Conservation (phyloP, 352 stramenopile genomes). For the Phytopythium oedochilum region DNA sequence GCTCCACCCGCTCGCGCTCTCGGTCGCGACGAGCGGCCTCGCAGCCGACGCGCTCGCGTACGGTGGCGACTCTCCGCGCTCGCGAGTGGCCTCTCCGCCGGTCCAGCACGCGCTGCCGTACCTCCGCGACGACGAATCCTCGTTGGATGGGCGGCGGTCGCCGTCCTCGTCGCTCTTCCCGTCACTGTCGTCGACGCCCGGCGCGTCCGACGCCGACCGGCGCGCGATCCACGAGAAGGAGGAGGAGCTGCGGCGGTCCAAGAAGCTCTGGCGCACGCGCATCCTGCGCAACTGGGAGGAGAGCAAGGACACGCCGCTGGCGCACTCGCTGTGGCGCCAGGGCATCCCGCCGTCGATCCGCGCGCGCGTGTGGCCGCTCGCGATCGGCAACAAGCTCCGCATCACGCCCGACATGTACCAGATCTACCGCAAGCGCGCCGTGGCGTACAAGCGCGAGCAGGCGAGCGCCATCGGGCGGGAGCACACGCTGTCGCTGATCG, state of each 20-base stretch:
- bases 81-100: neutral
- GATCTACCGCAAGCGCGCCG: conserved; percentile 67
- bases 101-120: neutral
- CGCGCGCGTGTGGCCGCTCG: conserved; percentile 76
- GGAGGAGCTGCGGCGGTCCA: conserved; percentile 73
- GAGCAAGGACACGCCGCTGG: conserved; percentile 64
- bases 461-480: conserved; percentile 51
- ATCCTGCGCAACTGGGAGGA: conserved; percentile 79
- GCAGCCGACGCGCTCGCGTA: neutral
- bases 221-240: conserved; percentile 64
- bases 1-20: neutral
- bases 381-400: conserved; percentile 83
- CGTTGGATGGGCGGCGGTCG: neutral
- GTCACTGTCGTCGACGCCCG: too few relatives aligned
- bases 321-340: conserved; percentile 75
- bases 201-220: neutral
- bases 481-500: conserved; percentile 78
- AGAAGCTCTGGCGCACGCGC: conserved; percentile 77
- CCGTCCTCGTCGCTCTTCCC: neutral
- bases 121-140: neutral
- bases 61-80: neutral
- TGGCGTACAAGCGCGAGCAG: conserved; percentile 53
- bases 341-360: conserved; percentile 82
- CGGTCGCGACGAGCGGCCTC: neutral
- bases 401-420: conserved; percentile 85